phyloP scores from a whole-genome alignment of 495 filamentous ascomycete species.

The Astrothelium macrocarpum region DNA sequence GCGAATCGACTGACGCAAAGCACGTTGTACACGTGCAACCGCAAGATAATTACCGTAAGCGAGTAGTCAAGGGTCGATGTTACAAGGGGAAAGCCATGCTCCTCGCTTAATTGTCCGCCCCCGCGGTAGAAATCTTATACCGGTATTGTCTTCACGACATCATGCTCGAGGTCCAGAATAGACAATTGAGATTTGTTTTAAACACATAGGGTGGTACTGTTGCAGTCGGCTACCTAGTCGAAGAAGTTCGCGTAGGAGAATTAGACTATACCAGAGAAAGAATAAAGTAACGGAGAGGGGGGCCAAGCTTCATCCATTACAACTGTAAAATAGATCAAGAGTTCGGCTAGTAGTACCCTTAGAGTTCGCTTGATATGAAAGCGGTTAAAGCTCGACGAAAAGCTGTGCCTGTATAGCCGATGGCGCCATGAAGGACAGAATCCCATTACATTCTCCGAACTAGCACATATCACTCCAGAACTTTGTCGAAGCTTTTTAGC shows the following conservation, averaged over 20 bases:
- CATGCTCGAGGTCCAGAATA: background rate
- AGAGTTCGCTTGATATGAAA: background rate
- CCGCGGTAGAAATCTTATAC: background rate
- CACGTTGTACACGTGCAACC: background rate
- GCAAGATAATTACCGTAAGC: background rate
- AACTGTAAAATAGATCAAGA: background rate
- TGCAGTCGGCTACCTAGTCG: background rate
- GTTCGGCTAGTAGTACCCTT: background rate
- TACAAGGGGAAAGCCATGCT: background rate
- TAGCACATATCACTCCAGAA: too few species aligned
- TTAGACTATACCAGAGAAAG: background rate
- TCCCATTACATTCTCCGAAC: too few species aligned
- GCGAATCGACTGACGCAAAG: background rate
- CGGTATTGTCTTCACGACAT: background rate
- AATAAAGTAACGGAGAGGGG: background rate
- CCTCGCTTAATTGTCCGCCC: background rate
- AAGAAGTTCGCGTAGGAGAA: background rate
- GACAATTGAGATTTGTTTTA: background rate
- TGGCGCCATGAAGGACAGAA: too few species aligned
- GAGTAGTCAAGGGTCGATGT: background rate
- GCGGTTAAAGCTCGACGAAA: background rate
- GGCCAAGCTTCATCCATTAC: background rate
- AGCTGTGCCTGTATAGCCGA: background rate
- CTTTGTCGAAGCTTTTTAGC: too few species aligned
- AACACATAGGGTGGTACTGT: background rate